Conservation (phyloP, 257 asterid genomes). For the Voacanga thouarsii region DNA sequence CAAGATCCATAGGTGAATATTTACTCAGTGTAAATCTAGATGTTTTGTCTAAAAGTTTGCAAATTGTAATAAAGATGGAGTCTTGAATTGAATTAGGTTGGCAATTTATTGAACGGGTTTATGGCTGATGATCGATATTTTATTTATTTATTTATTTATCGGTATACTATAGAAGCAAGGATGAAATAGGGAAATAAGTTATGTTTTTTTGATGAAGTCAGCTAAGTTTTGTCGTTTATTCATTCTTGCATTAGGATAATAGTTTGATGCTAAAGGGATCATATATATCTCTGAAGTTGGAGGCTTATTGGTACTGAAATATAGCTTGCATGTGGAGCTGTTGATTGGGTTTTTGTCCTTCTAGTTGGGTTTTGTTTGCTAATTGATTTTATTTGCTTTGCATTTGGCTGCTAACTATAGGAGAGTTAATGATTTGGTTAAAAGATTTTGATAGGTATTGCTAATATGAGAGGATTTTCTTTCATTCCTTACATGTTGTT, state of each 20-base stretch:
- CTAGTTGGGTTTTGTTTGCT: neutral
- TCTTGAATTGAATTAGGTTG: neutral
- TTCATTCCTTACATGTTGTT: neutral
- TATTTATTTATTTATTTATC: no score
- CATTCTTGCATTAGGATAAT: neutral
- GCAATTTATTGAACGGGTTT: neutral
- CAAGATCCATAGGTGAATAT: conserved; percentile 79
- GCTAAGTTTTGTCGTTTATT: neutral
- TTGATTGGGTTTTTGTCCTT: neutral
- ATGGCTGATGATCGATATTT: neutral
- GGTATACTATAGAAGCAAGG: neutral
- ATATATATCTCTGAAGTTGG: neutral
- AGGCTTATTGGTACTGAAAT: neutral
- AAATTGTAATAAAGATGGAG: neutral
- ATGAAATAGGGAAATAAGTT: neutral
- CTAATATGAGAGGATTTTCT: no score
- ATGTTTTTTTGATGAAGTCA: neutral
- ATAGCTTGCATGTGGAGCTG: neutral
- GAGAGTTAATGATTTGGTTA: neutral
- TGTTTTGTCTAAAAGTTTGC: neutral
- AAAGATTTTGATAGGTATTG: neutral
- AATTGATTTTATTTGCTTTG: neutral
- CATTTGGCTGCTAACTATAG: neutral
- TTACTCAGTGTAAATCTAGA: neutral
- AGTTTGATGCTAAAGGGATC: neutral